Evolutionary conservation across 2,329 filamentous ascomycete genomes (phyloP).

Genomic region (Thermothelomyces thermophilus): DNA sequence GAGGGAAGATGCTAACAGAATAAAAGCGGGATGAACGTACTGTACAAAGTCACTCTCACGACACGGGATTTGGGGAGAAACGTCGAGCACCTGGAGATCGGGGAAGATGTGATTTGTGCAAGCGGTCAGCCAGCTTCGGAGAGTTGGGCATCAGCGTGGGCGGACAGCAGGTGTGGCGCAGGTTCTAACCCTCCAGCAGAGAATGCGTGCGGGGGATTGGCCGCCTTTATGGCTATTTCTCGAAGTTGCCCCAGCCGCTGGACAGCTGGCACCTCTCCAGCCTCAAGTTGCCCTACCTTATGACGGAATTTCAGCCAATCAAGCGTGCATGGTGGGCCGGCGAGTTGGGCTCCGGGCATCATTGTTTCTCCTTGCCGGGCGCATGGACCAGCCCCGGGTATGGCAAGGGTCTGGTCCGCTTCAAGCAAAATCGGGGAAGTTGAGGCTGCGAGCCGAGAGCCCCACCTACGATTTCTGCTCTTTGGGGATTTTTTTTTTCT

Average conservation of each 20-base stretch:
- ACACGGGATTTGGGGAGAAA: constrained; percentile 9
- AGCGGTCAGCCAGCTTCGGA: constrained; percentile 30
- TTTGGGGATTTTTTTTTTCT: constrained; percentile 2
- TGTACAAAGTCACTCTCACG: constrained; percentile 12
- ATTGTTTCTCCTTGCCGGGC: constrained; percentile 19
- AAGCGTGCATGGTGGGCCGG: background rate
- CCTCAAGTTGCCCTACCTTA: constrained; percentile 21
- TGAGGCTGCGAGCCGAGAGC: background rate
- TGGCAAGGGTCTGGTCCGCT: too few species aligned
- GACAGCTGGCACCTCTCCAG: constrained; percentile 24
- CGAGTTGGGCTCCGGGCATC: constrained; percentile 5
- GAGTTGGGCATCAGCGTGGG: constrained; percentile 31
- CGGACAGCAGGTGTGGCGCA: constrained; percentile 26
- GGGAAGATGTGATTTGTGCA: constrained; percentile 26
- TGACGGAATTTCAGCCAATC: constrained; percentile 18
- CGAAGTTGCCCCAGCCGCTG: constrained; percentile 21
- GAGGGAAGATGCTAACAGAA: background rate
- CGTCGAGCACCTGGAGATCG: constrained; percentile 6
- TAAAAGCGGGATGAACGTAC: constrained; percentile 16
- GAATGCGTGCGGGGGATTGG: constrained; percentile 15
- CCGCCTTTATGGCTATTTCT: constrained; percentile 13
- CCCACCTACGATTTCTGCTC: constrained; percentile 13
- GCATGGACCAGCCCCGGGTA: constrained; percentile 1
- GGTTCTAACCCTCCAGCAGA: constrained; percentile 13
- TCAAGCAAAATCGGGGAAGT: too few species aligned